These are phyloP conservation scores for Sugiyamaella qingdaonensis DNA, from an alignment of 805 yeast genomes.

Conservation along the genomic window DNA sequence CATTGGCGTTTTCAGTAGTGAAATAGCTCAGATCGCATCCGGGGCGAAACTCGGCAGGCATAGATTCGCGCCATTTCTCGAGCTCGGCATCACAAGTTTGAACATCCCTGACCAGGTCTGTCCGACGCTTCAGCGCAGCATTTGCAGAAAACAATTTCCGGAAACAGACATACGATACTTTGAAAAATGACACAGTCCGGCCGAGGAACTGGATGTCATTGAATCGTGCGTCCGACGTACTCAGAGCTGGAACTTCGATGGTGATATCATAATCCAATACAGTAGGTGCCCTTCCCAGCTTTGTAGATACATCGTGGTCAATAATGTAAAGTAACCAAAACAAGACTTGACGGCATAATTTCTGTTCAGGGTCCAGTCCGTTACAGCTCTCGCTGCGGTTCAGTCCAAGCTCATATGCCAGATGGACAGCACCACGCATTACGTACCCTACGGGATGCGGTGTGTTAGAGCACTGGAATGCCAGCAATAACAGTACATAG, in stretches of 20 bases:
- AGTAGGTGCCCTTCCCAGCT: slow-evolving; percentile 48
- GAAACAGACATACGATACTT: slow-evolving; percentile 16
- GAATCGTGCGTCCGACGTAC: not conserved
- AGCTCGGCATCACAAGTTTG: slow-evolving; percentile 19
- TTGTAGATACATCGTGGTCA: slow-evolving; percentile 44
- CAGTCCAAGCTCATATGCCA: slow-evolving; percentile 56
- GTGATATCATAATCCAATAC: slow-evolving; percentile 27
- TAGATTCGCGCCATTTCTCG: slow-evolving; percentile 19
- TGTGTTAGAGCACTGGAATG: slow-evolving; percentile 12
- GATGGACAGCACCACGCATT: slow-evolving; percentile 41
- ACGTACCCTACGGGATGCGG: slow-evolving; percentile 10
- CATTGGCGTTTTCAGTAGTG: not conserved
- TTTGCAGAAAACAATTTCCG: slow-evolving; percentile 16
- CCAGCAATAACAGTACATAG: slow-evolving; percentile 10
- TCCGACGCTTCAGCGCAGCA: slow-evolving; percentile 12
- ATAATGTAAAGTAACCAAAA: slow-evolving; percentile 49
- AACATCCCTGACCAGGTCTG: slow-evolving; percentile 15
- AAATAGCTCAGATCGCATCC: slow-evolving; percentile 10
- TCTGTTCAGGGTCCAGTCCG: slow-evolving; percentile 38
- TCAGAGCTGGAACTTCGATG: slow-evolving; percentile 11
- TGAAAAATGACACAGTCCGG: slow-evolving; percentile 8
- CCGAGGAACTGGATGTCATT: not conserved
- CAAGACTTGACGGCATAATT: slow-evolving; percentile 36
- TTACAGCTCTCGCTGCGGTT: slow-evolving; percentile 45
- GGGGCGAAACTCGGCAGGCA: slow-evolving; percentile 19